These are phyloP conservation scores for Pestalotiopsis sp. DNA, from an alignment of 2,329 filamentous ascomycete genomes.

Conservation along the genomic window DNA sequence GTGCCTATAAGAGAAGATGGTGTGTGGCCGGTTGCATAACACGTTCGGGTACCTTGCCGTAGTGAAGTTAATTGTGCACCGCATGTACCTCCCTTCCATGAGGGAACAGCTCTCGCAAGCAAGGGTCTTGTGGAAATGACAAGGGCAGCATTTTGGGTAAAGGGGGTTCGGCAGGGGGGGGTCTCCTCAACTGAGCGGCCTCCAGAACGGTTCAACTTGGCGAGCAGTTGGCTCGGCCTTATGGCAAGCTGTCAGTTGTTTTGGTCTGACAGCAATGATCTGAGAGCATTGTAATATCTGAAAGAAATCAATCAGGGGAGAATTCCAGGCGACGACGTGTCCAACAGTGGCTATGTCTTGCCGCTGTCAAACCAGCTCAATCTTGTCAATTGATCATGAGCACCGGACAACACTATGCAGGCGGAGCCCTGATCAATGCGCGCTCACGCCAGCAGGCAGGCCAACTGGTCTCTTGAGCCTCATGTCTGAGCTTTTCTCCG, in stretches of 20 bases:
- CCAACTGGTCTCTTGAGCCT: background rate
- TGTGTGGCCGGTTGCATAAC: constrained; percentile 17
- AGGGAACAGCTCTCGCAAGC: background rate
- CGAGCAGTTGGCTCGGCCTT: background rate
- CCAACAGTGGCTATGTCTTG: background rate
- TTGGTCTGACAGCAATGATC: background rate
- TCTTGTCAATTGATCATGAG: background rate
- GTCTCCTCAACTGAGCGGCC: background rate
- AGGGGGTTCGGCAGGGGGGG: background rate
- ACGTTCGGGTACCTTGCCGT: constrained; percentile 31
- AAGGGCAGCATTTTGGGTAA: background rate
- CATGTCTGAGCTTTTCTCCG: background rate
- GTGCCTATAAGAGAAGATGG: background rate
- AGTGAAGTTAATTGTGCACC: constrained; percentile 14
- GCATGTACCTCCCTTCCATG: background rate
- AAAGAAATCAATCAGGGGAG: background rate
- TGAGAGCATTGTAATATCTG: background rate
- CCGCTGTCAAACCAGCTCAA: background rate
- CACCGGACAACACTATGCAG: background rate
- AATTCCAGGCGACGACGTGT: background rate
- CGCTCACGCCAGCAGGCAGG: background rate
- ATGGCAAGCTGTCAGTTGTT: background rate
- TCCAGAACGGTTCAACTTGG: background rate
- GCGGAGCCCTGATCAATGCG: background rate
- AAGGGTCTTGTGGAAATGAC: background rate